Evolutionary conservation across 768 basidiomycete species (phyloP).

Genomic region (Phlebiopsis flavidoalba): DNA sequence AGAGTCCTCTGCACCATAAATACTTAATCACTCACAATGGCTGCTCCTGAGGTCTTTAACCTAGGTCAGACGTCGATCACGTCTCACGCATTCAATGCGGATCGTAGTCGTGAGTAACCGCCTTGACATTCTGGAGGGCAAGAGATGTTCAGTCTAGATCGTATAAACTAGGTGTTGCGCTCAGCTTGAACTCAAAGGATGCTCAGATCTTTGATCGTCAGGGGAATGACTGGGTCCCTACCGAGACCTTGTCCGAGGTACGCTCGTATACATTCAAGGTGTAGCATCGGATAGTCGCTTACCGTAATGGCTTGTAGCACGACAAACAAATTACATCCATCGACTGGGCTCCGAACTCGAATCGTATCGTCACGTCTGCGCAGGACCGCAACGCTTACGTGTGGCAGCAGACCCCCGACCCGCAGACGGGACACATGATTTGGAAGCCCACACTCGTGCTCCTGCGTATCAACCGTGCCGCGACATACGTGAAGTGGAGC

Average conservation of each 20-base stretch:
- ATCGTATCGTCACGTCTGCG: conserved; percentile 97
- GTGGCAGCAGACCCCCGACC: conserved; percentile 81
- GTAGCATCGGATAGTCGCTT: background rate
- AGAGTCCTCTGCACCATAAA: conserved; percentile 54
- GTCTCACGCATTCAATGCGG: conserved; percentile 86
- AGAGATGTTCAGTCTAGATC: background rate
- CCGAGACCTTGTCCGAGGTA: conserved; percentile 85
- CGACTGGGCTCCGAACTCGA: conserved; percentile 96
- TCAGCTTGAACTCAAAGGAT: conserved; percentile 87
- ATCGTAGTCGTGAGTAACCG: conserved; percentile 68
- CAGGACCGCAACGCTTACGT: conserved; percentile 99
- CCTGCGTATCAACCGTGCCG: conserved; percentile 91
- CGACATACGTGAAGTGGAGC: conserved; percentile 94
- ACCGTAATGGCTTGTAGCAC: conserved; percentile 51
- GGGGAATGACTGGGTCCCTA: conserved; percentile 62
- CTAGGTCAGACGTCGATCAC: conserved; percentile 84
- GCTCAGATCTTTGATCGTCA: conserved; percentile 72
- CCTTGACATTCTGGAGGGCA: background rate
- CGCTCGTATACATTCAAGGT: conserved; percentile 6
- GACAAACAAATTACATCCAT: conserved; percentile 97
- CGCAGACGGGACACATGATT: conserved; percentile 57
- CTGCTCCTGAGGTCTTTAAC: conserved; percentile 71
- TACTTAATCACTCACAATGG: conserved; percentile 32
- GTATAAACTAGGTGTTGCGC: conserved; percentile 69
- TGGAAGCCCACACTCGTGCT: conserved; percentile 99